Percentiles rank a stretch among this genome's conserved stretches.
phyloP scores from a whole-genome alignment of 495 filamentous ascomycete species.

The Oidiodendron maius region DNA sequence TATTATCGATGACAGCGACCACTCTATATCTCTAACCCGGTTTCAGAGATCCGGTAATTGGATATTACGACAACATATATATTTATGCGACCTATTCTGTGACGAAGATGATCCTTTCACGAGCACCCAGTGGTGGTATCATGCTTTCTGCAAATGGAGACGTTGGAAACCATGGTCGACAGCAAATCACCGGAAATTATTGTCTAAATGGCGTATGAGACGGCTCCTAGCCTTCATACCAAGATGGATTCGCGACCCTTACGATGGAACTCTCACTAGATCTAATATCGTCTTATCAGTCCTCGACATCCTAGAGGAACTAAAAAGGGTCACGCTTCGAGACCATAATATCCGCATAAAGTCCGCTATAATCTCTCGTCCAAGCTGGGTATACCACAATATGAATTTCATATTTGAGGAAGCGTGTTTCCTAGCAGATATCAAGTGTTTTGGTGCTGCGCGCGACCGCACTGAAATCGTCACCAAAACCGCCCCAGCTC shows the following conservation, averaged over 20 bases:
- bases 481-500: not conserved
- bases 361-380: not conserved
- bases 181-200: not conserved
- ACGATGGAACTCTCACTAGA: not conserved
- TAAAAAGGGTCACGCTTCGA: not conserved
- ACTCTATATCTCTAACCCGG: too few species aligned
- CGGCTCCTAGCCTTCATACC: not conserved
- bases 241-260: not conserved
- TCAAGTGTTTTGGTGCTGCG: not conserved
- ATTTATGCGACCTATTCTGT: not conserved
- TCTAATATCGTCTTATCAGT: not conserved
- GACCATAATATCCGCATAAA: constrained; percentile 1
- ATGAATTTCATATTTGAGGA: not conserved
- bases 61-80: too few species aligned
- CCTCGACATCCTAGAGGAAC: not conserved
- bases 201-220: not conserved
- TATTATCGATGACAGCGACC: not conserved
- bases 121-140: not conserved
- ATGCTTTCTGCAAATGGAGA: too few species aligned
- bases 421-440: constrained; percentile 1
- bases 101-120: not conserved
- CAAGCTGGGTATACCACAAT: not conserved
- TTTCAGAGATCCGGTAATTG: too few species aligned
- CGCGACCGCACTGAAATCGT: not conserved
- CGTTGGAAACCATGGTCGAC: too few species aligned